Evolutionary conservation across 1,284 basidiomycete species (phyloP), one percentile per base, ranked within the genome.

Genomic region (Porogramme epimiltina): DNA sequence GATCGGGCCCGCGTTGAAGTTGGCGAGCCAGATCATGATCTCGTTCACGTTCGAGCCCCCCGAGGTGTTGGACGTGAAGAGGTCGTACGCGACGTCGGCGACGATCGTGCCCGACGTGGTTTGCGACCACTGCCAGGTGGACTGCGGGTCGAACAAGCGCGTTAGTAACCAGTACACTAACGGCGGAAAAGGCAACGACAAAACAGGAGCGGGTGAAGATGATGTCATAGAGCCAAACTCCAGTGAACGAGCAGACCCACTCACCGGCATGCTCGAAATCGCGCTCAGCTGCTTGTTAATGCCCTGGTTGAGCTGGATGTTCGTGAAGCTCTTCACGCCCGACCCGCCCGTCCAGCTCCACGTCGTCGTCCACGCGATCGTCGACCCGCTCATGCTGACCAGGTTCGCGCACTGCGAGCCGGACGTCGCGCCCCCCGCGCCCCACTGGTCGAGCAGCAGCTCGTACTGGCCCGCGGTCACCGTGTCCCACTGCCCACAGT

Each of bases 11-110:
- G 84, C 76, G 55, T 79, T 78, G 70, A 68, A 74, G 62, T 80
- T 82, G 4, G 73, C 82, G 15, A 86, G 74, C 85, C 85, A 87
- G 53, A 87, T 68, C 85, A 87, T 87, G 56, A 85, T 76, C 62
- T 87, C 85, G 60, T 81, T 76, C 26, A 70, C 71, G 54, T 76
- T 74, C 18, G 72, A 67, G n/a, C 84, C 84, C 2, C 76, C 76
- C 28, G 80, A 41, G 1, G 72, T 71, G 51, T 66, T 66, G 1
- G 84, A 76, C 0, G 84, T 86, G 71, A 87, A 87, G 1, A 86
- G 58, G 56, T 87, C 85, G 56, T 76, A 87, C 10, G 83, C 80
- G 42, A 85, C 73, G 54, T 87, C 74, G 0, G 79, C 77, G 38
- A 82, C 76, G 51, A 74, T 60, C 0, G 53, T 55, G 9, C 64